Evolutionary conservation across 2,329 filamentous ascomycete genomes (phyloP).

Genomic region (Botrytis pseudocinerea): DNA sequence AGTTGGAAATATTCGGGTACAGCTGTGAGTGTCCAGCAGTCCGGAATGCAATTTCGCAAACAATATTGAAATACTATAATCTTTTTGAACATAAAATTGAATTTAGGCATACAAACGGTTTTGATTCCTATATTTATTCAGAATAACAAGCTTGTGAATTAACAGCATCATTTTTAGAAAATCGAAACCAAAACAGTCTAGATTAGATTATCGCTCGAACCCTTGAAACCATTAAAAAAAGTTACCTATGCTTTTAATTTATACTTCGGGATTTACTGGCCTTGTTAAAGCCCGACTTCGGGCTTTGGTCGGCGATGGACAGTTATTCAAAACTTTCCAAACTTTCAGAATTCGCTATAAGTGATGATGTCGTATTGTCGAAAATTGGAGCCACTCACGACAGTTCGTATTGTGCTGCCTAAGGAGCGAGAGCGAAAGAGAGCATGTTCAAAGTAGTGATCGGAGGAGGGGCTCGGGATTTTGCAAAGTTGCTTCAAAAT

Average conservation of each 20-base stretch:
- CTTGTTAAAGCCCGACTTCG: no score
- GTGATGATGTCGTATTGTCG: background rate
- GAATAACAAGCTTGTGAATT: background rate
- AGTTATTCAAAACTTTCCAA: background rate
- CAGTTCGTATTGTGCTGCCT: background rate
- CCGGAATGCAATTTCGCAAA: background rate
- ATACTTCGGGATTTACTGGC: background rate
- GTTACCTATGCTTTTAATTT: no score
- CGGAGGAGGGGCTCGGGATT: background rate
- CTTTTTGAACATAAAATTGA: background rate
- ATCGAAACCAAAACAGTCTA: background rate
- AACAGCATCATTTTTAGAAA: background rate
- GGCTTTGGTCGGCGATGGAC: background rate
- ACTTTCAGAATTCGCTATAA: background rate
- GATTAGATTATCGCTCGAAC: background rate
- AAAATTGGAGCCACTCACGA: background rate
- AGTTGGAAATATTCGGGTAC: background rate
- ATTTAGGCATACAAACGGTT: background rate
- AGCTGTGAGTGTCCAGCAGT: background rate
- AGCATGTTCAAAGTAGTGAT: background rate
- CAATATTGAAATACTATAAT: background rate
- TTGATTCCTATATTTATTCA: background rate
- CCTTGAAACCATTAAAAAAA: background rate
- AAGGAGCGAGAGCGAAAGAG: background rate
- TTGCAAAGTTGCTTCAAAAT: background rate